A percentile compares a stretch with the other conserved stretches of the same genome.
These are phyloP conservation scores for Microglena sp. DNA, from an alignment of 139 green algal species.

Conservation along the genomic window DNA sequence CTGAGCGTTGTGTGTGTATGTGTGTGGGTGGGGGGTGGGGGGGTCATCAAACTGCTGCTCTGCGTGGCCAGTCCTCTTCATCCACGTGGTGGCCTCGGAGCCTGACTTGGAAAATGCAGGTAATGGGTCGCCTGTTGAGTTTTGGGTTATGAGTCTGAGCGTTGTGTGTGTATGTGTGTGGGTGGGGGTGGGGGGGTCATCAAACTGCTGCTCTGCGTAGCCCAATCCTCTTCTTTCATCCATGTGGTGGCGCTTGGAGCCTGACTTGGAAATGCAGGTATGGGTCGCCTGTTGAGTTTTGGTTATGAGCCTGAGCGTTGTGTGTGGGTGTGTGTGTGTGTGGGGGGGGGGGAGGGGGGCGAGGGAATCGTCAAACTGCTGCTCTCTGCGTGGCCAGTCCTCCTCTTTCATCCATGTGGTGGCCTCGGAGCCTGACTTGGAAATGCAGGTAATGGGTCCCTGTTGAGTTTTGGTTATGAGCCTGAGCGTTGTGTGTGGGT, in stretches of 20 bases:
- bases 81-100: neutral
- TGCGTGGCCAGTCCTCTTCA: too few species aligned
- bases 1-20: neutral
- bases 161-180: neutral
- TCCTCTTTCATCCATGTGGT: neutral
- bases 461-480: neutral
- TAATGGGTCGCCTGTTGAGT: neutral
- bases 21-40: neutral
- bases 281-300: neutral
- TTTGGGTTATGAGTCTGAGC: neutral
- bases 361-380: neutral
- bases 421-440: neutral
- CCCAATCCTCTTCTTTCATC: neutral
- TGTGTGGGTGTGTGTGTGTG: neutral
- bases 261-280: neutral
- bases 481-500: neutral
- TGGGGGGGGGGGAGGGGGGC: neutral
- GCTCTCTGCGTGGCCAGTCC: too few species aligned
- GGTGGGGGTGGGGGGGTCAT: neutral
- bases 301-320: neutral
- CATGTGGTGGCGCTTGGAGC: neutral
- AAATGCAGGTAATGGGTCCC: neutral
- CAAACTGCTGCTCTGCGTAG: too few species aligned
- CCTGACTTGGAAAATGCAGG: neutral
- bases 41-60: neutral